Percentiles rank a stretch among this genome's conserved stretches.
These are phyloP conservation scores for Colletotrichum somersetense DNA, from an alignment of 2,329 filamentous ascomycete species.

Conservation along the genomic window DNA sequence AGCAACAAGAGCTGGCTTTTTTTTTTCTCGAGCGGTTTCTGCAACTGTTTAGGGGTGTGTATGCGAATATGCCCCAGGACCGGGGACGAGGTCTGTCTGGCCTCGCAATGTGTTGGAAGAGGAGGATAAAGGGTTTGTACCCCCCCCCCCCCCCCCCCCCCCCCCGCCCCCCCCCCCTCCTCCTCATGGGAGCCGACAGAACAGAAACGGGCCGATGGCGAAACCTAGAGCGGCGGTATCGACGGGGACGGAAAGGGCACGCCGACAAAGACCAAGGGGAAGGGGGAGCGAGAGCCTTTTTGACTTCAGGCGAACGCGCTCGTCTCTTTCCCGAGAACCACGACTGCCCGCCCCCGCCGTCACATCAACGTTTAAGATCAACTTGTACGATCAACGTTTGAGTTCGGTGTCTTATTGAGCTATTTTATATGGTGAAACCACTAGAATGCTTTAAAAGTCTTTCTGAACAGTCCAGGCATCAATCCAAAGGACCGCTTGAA, in stretches of 20 bases:
- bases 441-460: not conserved
- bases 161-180: too few relatives aligned
- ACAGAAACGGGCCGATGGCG: too few relatives aligned
- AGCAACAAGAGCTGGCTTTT: not conserved
- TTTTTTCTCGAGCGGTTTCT: not conserved
- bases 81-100: not conserved
- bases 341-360: not conserved
- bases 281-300: not conserved
- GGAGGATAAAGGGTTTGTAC: not conserved
- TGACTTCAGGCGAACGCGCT: not conserved
- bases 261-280: not conserved
- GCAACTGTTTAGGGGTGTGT: not conserved
- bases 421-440: not conserved
- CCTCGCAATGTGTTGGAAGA: not conserved
- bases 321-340: not conserved
- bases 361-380: not conserved
- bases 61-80: not conserved
- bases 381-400: too few relatives aligned
- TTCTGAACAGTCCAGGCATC: not conserved
- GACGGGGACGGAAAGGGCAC: not conserved
- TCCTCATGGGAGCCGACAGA: too few relatives aligned
- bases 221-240: not conserved
- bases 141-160: too few relatives aligned
- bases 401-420: not conserved
- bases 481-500: not conserved